Conservation (phyloP, 2,329 filamentous ascomycete genomes). For the Cladosporium oxysporum region DNA sequence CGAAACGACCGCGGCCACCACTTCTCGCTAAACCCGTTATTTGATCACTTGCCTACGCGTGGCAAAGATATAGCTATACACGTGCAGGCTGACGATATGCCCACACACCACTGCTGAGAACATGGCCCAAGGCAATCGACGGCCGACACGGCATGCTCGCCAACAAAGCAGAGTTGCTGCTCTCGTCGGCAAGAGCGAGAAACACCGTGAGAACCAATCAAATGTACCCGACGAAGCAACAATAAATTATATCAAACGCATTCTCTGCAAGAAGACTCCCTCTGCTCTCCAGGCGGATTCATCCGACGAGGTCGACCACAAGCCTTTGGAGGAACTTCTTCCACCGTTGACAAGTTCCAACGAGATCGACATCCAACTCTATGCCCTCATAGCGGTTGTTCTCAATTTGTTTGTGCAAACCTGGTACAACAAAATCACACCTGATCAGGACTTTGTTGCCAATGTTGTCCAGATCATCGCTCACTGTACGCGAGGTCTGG, state of each 20-base stretch:
- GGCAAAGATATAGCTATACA: not conserved
- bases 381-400: conserved; percentile 86
- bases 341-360: conserved; percentile 93
- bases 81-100: not conserved
- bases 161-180: conserved; percentile 13
- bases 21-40: not conserved
- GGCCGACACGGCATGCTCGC: conserved; percentile 23
- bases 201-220: not conserved
- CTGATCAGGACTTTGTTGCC: conserved; percentile 82
- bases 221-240: conserved; percentile 71
- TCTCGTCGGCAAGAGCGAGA: not conserved
- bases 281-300: conserved; percentile 11
- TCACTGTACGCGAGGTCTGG: conserved; percentile 83
- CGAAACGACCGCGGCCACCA: not conserved
- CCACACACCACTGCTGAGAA: not conserved
- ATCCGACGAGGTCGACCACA: conserved; percentile 40
- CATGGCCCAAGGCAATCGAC: conserved; percentile 29
- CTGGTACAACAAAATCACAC: conserved; percentile 92
- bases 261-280: conserved; percentile 69
- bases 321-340: conserved; percentile 76
- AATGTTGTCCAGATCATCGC: conserved; percentile 90
- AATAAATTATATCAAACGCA: conserved; percentile 75
- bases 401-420: conserved; percentile 86
- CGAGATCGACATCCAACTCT: conserved; percentile 89
- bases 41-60: not conserved